A percentile compares a stretch with the other conserved stretches of the same genome.
Conservation (phyloP, 2,329 filamentous ascomycete genomes). For the Pseudogymnoascus sp. region DNA sequence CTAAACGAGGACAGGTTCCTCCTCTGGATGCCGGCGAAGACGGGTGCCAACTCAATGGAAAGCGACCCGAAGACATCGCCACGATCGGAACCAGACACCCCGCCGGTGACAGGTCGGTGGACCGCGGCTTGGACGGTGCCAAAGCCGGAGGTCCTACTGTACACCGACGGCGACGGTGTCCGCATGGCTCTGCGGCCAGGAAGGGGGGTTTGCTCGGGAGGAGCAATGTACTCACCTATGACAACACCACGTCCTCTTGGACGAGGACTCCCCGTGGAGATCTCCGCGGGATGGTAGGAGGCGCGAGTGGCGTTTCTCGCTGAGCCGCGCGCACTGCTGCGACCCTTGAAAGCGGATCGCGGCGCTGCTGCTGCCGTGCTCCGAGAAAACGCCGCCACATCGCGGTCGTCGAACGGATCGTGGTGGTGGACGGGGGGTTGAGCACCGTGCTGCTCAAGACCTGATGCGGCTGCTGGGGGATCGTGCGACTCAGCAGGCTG, state of each 20-base stretch:
- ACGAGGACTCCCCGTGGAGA: neutral
- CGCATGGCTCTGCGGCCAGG: neutral
- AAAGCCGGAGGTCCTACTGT: neutral
- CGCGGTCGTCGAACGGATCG: neutral
- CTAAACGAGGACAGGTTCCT: neutral
- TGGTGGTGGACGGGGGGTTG: neutral
- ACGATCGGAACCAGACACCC: neutral
- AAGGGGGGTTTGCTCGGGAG: neutral
- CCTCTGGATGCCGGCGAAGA: neutral
- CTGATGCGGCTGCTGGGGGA: neutral
- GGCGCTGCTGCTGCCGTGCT: neutral
- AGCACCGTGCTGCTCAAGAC: neutral
- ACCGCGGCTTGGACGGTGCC: neutral
- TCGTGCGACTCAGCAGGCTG: neutral
- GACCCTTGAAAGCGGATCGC: neutral
- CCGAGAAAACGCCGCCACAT: neutral
- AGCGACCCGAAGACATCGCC: neutral
- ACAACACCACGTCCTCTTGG: neutral
- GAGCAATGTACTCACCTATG: neutral
- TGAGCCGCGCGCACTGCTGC: neutral
- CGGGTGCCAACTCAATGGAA: neutral
- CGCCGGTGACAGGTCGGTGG: neutral
- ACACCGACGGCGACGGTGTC: slow-evolving; percentile 1
- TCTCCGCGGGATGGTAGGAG: neutral
- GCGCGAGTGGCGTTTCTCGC: neutral